Percentiles rank a stretch among this genome's conserved stretches.
Evolutionary conservation across 2,329 filamentous ascomycete genomes (phyloP).

Genomic region (Penicillium polonicum): DNA sequence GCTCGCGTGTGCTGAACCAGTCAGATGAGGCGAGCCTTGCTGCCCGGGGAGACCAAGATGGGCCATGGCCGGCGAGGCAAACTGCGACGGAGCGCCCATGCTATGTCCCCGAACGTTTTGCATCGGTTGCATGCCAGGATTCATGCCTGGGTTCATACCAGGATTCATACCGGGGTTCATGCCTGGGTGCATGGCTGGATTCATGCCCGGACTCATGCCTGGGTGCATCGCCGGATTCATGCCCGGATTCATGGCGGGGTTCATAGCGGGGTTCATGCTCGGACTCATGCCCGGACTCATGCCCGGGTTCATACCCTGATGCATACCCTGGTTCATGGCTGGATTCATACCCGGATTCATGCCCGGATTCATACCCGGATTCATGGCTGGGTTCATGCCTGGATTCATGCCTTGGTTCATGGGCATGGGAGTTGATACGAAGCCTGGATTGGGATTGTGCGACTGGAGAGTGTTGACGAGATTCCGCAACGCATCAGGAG

Average conservation of each 20-base stretch:
- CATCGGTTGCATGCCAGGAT: slow-evolving; percentile 37
- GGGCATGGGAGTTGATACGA: slow-evolving; percentile 32
- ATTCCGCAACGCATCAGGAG: slow-evolving; percentile 55
- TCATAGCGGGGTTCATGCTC: neutral
- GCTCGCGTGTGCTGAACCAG: slow-evolving; percentile 50
- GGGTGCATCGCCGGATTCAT: neutral
- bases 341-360: neutral
- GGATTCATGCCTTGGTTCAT: slow-evolving; percentile 5
- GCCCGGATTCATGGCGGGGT: neutral
- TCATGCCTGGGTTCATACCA: slow-evolving; percentile 15
- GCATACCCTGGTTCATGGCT: slow-evolving; percentile 14
- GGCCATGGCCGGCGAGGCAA: slow-evolving; percentile 59
- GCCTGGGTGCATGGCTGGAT: slow-evolving; percentile 22
- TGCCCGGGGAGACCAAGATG: slow-evolving; percentile 52
- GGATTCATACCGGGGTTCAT: slow-evolving; percentile 1
- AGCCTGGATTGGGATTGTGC: slow-evolving; percentile 34
- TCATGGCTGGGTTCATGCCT: slow-evolving; percentile 1
- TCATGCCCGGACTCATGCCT: neutral
- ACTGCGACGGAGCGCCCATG: slow-evolving; percentile 51
- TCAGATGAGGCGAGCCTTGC: slow-evolving; percentile 53
- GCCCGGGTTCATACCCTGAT: slow-evolving; percentile 8
- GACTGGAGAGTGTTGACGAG: slow-evolving; percentile 50
- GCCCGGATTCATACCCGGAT: neutral
- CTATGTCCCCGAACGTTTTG: slow-evolving; percentile 45
- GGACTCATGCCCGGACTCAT: neutral